Percentiles rank a stretch among this genome's conserved stretches.
Evolutionary conservation across 495 filamentous ascomycete species (phyloP).

Genomic region (Talaromyces trachyspermus): DNA sequence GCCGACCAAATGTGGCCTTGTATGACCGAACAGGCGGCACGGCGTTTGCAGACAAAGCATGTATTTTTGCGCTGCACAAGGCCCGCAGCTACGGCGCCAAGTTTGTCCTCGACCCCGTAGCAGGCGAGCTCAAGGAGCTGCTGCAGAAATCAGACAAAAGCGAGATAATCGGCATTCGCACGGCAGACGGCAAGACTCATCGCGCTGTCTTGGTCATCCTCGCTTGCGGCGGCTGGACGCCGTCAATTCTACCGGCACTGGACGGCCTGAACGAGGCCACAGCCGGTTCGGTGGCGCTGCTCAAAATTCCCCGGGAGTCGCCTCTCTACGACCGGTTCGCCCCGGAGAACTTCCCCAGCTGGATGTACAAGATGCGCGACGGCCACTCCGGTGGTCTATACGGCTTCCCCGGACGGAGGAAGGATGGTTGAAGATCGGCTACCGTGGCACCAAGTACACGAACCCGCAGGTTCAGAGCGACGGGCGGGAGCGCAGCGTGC

Average conservation of each 20-base stretch:
- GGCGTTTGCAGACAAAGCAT: slow-evolving; percentile 34
- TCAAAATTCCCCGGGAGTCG: slow-evolving; percentile 23
- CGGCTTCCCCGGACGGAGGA: slow-evolving; percentile 31
- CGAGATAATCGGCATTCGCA: slow-evolving; percentile 20
- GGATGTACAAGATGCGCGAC: slow-evolving; percentile 22
- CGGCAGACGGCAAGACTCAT: slow-evolving; percentile 24
- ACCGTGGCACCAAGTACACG: slow-evolving; percentile 36
- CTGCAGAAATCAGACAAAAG: slow-evolving; percentile 8
- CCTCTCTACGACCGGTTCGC: slow-evolving; percentile 23
- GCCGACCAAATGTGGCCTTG: not conserved
- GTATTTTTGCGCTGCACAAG: slow-evolving; percentile 31
- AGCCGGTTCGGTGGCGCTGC: slow-evolving; percentile 29
- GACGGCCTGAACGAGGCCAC: slow-evolving; percentile 34
- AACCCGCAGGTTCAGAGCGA: slow-evolving; percentile 22
- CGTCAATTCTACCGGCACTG: slow-evolving; percentile 44
- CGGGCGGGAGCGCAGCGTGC: slow-evolving; percentile 25
- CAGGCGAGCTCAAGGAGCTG: slow-evolving; percentile 17
- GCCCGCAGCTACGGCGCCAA: slow-evolving; percentile 26
- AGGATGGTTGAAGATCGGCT: slow-evolving; percentile 38
- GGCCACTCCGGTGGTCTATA: slow-evolving; percentile 28
- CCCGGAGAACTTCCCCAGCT: slow-evolving; percentile 28
- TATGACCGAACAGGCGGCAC: slow-evolving; percentile 20
- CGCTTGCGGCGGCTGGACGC: slow-evolving; percentile 75
- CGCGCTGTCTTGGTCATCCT: slow-evolving; percentile 60
- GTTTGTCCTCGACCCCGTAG: slow-evolving; percentile 21